Evolutionary conservation across 495 filamentous ascomycete genomes (phyloP), one percentile per base, ranked within the genome.

Genomic region (Aspergillus panamensis): DNA sequence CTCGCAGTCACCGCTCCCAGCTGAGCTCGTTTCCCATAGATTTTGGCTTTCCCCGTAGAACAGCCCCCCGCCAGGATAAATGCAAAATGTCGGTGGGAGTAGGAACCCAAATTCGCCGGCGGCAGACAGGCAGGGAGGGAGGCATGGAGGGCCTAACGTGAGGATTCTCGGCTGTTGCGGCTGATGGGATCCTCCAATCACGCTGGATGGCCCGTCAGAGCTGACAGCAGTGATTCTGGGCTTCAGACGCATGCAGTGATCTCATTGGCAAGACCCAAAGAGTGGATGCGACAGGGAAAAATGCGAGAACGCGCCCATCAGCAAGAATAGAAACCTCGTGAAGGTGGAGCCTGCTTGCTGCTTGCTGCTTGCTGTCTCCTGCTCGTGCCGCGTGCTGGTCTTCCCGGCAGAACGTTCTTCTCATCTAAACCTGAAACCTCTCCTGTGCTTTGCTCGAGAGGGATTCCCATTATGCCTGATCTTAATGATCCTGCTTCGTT

Each of bases 121-220:
- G 5, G 25, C 25, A 25, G 25, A 5, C 25, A 25, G 25, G 25
- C 25, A 25, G 17, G 47, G 47, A 31, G 12, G 20, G 47, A 16
- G 47, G 25, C 8, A 49, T 3, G 47, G 47, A n/a, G 8, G 21
- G 12, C 47, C 47, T 49, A 31, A 49, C 47, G 47, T 49, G 47
- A 49, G 47, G 47, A 31, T 49, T 8, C 29, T 49, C 47, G 47
- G 47, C 47, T 49, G 21, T 49, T 49, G 47, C 47, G 47, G 47
- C 47, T 49, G 47, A 49, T 49, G 19, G 29, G 29, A 8, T 13
- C 47, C 10, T 49, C 21, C 47, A 49, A 31, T 49, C 47, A 31
- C 1, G 10, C 13, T 49, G 29, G 25, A 31, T 29, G 3, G 12
- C 13, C 29, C 3, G 20, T 49, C 8, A 49, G 21, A 49, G 47